These are phyloP conservation scores for Aureobasidium pullulans DNA, from an alignment of 2,329 filamentous ascomycete genomes.

Conservation along the genomic window DNA sequence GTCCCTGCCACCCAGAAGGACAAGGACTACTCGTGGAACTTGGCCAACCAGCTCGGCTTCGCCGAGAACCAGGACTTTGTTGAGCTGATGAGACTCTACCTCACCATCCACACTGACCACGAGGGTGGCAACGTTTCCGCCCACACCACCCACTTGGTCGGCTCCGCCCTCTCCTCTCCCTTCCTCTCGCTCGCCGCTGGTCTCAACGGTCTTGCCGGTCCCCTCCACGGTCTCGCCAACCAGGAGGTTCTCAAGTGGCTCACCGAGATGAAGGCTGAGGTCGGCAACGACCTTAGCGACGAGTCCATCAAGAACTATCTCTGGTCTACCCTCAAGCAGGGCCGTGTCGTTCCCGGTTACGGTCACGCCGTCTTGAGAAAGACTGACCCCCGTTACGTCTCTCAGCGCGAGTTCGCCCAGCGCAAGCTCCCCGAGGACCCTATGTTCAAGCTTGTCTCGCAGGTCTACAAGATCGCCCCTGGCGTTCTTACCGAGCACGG, in stretches of 20 bases:
- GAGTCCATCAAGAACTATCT: slow-evolving; percentile 97
- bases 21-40: slow-evolving; percentile 99
- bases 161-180: slow-evolving; percentile 90
- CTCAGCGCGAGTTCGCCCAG: slow-evolving; percentile 94
- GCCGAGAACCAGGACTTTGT: slow-evolving; percentile 92
- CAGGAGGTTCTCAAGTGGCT: slow-evolving; percentile 99
- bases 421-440: slow-evolving; percentile 92
- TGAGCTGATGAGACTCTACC: slow-evolving; percentile 96
- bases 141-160: slow-evolving; percentile 97
- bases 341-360: slow-evolving; percentile 95
- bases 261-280: slow-evolving; percentile 92
- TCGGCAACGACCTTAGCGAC: slow-evolving; percentile 94
- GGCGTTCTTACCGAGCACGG: slow-evolving; percentile 97
- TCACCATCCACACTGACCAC: slow-evolving; percentile 99
- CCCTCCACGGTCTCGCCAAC: slow-evolving; percentile 98
- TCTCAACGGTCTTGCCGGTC: slow-evolving; percentile 95
- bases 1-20: slow-evolving; percentile 93
- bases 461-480: slow-evolving; percentile 99
- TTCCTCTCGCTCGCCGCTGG: slow-evolving; percentile 95
- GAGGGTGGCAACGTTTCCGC: slow-evolving; percentile 98
- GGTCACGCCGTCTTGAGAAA: slow-evolving; percentile 98
- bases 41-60: slow-evolving; percentile 98
- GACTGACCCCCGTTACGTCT: slow-evolving; percentile 98
- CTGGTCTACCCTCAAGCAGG: slow-evolving; percentile 91
- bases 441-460: slow-evolving; percentile 99